Evolutionary conservation across 768 basidiomycete genomes (phyloP).

Genomic region (Clitopilus hobsonii): DNA sequence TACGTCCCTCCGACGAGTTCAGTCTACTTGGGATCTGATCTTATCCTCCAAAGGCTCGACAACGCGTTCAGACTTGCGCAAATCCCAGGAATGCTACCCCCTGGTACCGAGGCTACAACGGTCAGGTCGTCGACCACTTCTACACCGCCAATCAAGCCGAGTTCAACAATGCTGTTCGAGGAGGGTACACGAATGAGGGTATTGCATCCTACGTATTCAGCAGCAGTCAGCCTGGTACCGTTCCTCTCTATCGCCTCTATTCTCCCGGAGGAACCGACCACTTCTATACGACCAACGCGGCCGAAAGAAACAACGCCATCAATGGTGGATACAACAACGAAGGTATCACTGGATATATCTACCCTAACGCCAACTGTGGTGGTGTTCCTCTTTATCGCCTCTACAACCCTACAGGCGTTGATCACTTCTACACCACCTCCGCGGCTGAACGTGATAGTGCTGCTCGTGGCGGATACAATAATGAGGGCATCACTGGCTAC

Average conservation of each 20-base stretch:
- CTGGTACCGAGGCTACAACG: conserved; percentile 6
- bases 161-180: conserved; percentile 2
- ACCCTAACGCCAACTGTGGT: conserved; percentile 2
- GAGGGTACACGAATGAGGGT: conserved; percentile 10
- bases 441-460: conserved; percentile 7
- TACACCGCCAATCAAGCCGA: conserved; percentile 7
- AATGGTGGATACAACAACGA: conserved; percentile 11
- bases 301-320: conserved; percentile 11
- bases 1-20: not conserved
- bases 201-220: conserved; percentile 10
- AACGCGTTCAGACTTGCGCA: not conserved
- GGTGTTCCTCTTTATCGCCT: conserved; percentile 14
- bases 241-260: conserved; percentile 17
- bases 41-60: not conserved
- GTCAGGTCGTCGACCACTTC: conserved; percentile 3
- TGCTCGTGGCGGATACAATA: not conserved
- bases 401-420: conserved; percentile 4
- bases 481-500: conserved; percentile 1
- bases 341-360: conserved; percentile 14
- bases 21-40: no score
- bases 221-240: conserved; percentile 4
- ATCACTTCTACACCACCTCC: conserved; percentile 19
- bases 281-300: conserved; percentile 15
- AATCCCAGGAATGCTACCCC: not conserved
- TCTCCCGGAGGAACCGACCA: conserved; percentile 10